Base-by-base conservation (phyloP, 257 asterid species). In the Pogostemon cablin region DNA sequence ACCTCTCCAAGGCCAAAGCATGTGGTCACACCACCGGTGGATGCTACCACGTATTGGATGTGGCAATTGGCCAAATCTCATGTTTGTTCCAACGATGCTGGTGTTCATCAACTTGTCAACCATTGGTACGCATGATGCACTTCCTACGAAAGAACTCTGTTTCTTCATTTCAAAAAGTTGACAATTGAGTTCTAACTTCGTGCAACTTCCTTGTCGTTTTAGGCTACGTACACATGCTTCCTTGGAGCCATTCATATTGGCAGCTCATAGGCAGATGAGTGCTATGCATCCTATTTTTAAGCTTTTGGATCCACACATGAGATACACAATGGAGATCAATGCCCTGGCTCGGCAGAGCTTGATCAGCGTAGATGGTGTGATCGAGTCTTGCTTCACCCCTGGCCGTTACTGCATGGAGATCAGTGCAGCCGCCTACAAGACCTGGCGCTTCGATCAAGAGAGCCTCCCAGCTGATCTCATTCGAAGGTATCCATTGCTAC, bases 301-400 rank as follows among this genome's bases (percentile, higher is more conserved):
- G 86, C 96, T 91, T 46, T 77, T 95, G 84, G 98, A 95, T 71
- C 99, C 99, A 4, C 99, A 95, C 79, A 89, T 95, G 99, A 83
- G 99, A 74, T 95, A 91, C 79, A 91, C 98, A 0, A 44, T 95
- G 76, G 99, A 95, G 84, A 89, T 95, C 74, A 95, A 95, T 44
- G 96, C 86, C 0, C 62, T 95, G 85, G 99, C 99, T 61, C 79
- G 99, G 8, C 98, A 95, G 75, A 74, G 71, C 76, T 83, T 95
- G 88, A 81, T 95, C 69, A 80, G 76, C 10, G 96, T 82, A 0
- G 99, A 88, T 59, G 99, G 97, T 7, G 97, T 95, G 62, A 91
- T 95, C 39, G 99, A 95, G 78, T 81, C 96, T 41, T 91, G 98
- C 88, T 95, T 95, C 80, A 87, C 96, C 40, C 96, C 98, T 0